Percentiles rank a stretch among this genome's conserved stretches.
These are phyloP conservation scores for Mytilinidion resinicola DNA, from an alignment of 495 filamentous ascomycete genomes.

Conservation along the genomic window DNA sequence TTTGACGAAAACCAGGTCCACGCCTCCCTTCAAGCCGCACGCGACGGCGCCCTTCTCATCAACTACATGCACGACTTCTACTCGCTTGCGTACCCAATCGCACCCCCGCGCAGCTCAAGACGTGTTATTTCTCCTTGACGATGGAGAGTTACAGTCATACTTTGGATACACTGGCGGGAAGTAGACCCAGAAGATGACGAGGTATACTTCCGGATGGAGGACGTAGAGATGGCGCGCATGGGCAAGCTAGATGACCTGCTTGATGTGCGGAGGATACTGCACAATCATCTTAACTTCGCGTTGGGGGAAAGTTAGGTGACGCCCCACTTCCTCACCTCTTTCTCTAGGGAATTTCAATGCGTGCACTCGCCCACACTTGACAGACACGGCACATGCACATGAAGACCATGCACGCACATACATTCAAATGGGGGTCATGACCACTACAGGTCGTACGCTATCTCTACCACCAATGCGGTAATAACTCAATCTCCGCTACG, in stretches of 20 bases:
- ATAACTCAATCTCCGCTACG: no score
- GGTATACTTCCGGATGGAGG: constrained; percentile 1
- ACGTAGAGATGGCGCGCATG: not conserved
- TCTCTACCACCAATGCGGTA: no score
- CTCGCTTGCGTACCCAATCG: not conserved
- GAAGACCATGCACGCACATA: no score
- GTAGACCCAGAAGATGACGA: no score
- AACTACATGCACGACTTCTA: constrained; percentile 13
- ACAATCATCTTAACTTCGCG: constrained; percentile 1
- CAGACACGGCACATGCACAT: no score
- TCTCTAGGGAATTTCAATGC: no score
- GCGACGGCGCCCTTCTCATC: constrained; percentile 3
- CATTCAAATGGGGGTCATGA: no score
- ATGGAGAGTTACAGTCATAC: not conserved
- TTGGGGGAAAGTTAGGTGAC: no score
- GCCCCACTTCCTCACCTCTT: no score
- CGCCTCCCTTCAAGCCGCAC: constrained; percentile 3
- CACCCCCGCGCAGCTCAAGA: not conserved
- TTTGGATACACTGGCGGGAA: not conserved
- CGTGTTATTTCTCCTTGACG: not conserved
- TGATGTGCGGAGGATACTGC: not conserved
- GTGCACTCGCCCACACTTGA: no score
- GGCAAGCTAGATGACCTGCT: not conserved
- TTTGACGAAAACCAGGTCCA: constrained; percentile 4
- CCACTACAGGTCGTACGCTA: no score